These are phyloP conservation scores for Pythium myriotylum DNA, from an alignment of 352 stramenopile genomes.

Conservation along the genomic window DNA sequence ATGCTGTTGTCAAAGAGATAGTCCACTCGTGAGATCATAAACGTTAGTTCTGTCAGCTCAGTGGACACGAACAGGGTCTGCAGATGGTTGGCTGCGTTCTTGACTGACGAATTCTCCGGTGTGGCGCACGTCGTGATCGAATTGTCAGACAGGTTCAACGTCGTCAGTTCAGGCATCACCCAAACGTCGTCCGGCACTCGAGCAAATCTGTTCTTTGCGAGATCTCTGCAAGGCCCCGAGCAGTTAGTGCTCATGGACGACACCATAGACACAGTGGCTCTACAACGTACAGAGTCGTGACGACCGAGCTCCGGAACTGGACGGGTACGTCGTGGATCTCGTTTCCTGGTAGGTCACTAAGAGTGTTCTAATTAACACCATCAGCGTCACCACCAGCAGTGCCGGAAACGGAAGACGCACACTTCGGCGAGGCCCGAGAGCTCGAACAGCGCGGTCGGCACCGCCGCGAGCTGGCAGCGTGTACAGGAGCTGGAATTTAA, in stretches of 20 bases:
- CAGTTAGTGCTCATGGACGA: too few species aligned
- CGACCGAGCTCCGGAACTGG: slow-evolving; percentile 36
- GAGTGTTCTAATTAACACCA: too few species aligned
- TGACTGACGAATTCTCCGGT: slow-evolving; percentile 2
- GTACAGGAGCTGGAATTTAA: slow-evolving; percentile 31
- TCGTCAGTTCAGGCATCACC: slow-evolving; percentile 32
- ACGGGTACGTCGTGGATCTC: slow-evolving; percentile 32
- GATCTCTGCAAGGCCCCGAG: slow-evolving; percentile 25
- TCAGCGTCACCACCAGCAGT: too few species aligned
- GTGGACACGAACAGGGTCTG: slow-evolving; percentile 25
- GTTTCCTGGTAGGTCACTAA: slow-evolving; percentile 28
- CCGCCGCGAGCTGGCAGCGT: slow-evolving; percentile 39
- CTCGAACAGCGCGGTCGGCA: slow-evolving; percentile 38
- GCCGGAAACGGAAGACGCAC: slow-evolving; percentile 24
- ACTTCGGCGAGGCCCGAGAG: slow-evolving; percentile 32
- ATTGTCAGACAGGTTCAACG: slow-evolving; percentile 37
- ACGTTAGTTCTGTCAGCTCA: too few species aligned
- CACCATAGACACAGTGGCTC: too few species aligned
- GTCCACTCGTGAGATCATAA: not conserved
- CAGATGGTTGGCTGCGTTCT: not conserved
- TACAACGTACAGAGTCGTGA: slow-evolving; percentile 42
- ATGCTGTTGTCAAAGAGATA: slow-evolving; percentile 3
- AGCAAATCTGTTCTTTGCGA: slow-evolving; percentile 34
- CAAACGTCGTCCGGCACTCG: slow-evolving; percentile 31
- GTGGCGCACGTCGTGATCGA: slow-evolving; percentile 26